These are phyloP conservation scores for Podila minutissima DNA, from an alignment of 192 early-diverging fungal species.

Conservation along the genomic window DNA sequence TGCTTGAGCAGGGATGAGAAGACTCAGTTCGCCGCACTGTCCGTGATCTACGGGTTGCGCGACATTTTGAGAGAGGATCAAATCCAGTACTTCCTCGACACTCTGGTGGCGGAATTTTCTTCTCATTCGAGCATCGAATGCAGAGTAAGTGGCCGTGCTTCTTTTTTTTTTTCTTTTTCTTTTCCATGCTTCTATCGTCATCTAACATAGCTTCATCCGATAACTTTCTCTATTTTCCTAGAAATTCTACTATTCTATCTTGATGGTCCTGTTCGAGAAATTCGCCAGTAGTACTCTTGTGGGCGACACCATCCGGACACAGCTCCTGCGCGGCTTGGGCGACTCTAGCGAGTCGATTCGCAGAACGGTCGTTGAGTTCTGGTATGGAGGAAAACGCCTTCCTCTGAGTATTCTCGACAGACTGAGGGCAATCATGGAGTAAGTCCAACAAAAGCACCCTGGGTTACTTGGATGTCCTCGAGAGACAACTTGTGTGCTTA, in stretches of 20 bases:
- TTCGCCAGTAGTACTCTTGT: constrained; percentile 1
- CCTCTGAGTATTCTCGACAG: constrained; percentile 44
- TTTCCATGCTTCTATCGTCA: not conserved
- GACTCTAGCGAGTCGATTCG: constrained; percentile 52
- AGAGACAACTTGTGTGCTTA: no score
- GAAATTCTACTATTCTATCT: constrained; percentile 59
- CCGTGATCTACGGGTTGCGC: constrained; percentile 62
- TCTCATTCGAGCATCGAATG: constrained; percentile 61
- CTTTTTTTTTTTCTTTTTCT: not conserved
- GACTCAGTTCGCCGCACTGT: constrained; percentile 62
- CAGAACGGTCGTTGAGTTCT: constrained; percentile 48
- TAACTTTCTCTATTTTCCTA: constrained; percentile 1
- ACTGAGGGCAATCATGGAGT: constrained; percentile 53
- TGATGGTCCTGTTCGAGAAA: constrained; percentile 49
- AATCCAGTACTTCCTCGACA: constrained; percentile 59
- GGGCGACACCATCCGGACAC: constrained; percentile 29
- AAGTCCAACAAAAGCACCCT: not conserved
- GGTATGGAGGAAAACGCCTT: constrained; percentile 49
- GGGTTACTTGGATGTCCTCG: not conserved
- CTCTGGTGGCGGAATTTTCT: constrained; percentile 58
- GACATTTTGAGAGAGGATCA: constrained; percentile 51
- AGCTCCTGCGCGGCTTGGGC: constrained; percentile 58
- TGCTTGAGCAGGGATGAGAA: constrained; percentile 60
- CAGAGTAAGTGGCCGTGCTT: constrained; percentile 43
- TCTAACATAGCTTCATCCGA: not conserved